Conservation (phyloP, 257 asterid species). For the Capsicum pubescens region DNA sequence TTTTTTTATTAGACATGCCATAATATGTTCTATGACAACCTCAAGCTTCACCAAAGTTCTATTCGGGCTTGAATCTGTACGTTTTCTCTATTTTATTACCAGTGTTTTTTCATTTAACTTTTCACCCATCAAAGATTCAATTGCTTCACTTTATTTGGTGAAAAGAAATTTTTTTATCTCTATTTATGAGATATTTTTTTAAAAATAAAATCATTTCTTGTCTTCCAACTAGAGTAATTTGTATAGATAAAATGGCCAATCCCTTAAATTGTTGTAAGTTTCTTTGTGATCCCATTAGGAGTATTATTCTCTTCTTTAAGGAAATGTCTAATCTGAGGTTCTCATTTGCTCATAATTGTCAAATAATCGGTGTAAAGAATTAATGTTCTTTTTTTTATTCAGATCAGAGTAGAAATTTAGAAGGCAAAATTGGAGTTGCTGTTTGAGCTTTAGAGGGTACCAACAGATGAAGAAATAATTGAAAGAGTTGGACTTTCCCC, state of each 20-base stretch:
- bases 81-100: conserved; percentile 32
- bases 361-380: neutral
- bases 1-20: conserved; percentile 90
- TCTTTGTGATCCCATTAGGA: neutral
- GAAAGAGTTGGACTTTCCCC: conserved; percentile 69
- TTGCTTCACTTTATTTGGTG: neutral
- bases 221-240: neutral
- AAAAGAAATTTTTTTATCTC: neutral
- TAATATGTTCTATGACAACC: conserved; percentile 82
- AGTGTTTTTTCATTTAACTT: neutral
- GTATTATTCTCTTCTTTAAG: neutral
- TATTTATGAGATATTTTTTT: neutral
- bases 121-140: neutral
- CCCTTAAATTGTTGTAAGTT: neutral
- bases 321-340: neutral
- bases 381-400: conserved; percentile 29
- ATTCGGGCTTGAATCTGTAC: conserved; percentile 91
- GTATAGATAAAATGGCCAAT: neutral
- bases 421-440: conserved; percentile 64
- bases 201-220: neutral
- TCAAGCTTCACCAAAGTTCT: conserved; percentile 94
- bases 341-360: neutral
- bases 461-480: conserved; percentile 67
- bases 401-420: conserved; percentile 78
- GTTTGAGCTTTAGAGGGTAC: conserved; percentile 72